phyloP scores from a whole-genome alignment of 2,329 filamentous ascomycete species.

The Sclerotinia spermophila region DNA sequence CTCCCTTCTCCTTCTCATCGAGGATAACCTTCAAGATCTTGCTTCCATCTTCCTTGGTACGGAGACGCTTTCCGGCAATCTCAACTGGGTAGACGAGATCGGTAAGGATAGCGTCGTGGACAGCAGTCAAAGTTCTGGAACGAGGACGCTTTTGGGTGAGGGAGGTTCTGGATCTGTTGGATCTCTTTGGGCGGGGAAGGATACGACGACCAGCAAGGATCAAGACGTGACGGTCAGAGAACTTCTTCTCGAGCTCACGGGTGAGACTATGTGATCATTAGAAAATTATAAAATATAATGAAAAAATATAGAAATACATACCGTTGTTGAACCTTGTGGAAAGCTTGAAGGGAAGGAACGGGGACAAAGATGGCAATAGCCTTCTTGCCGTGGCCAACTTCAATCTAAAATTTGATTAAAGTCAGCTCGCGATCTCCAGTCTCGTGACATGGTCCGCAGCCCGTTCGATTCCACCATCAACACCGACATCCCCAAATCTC shows the following conservation, averaged over 20 bases:
- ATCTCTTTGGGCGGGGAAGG: slow-evolving; percentile 96
- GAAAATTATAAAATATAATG: neutral
- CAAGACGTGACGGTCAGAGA: slow-evolving; percentile 99
- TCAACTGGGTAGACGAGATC: slow-evolving; percentile 99
- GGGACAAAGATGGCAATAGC: slow-evolving; percentile 99
- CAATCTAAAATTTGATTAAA: slow-evolving; percentile 75
- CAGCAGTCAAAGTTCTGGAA: slow-evolving; percentile 94
- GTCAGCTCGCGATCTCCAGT: slow-evolving; percentile 74
- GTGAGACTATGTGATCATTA: slow-evolving; percentile 65
- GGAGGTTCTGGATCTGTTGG: slow-evolving; percentile 90
- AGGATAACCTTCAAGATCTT: slow-evolving; percentile 99
- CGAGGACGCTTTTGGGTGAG: slow-evolving; percentile 99
- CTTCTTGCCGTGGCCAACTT: slow-evolving; percentile 99
- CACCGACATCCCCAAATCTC: slow-evolving; percentile 31
- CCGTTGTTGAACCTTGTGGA: slow-evolving; percentile 99
- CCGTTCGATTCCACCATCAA: slow-evolving; percentile 62
- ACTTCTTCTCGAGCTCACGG: slow-evolving; percentile 99
- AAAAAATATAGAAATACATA: slow-evolving; percentile 50
- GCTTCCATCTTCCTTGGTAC: slow-evolving; percentile 98
- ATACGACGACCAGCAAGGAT: slow-evolving; percentile 99
- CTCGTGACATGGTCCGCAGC: slow-evolving; percentile 61
- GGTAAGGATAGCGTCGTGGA: slow-evolving; percentile 96
- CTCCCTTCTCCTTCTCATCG: slow-evolving; percentile 99
- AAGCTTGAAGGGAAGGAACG: slow-evolving; percentile 94
- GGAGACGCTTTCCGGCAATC: slow-evolving; percentile 98